A percentile compares a stretch with the other conserved stretches of the same genome.
phyloP scores from a whole-genome alignment of 139 green algal genomes.

The Micromonas pusilla region DNA sequence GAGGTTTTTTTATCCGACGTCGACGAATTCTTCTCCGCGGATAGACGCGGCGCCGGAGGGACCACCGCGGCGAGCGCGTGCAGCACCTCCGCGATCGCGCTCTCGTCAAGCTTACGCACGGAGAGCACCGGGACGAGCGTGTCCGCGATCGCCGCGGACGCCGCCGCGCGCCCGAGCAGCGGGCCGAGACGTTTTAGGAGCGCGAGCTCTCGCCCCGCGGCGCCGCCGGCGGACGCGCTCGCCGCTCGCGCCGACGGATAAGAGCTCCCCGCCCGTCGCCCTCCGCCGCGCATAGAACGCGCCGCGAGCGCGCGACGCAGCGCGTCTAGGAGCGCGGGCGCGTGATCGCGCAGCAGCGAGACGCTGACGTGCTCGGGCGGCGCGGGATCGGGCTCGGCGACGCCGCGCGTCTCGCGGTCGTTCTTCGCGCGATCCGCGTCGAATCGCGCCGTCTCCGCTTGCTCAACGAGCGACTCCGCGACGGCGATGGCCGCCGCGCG shows the following conservation, averaged over 20 bases:
- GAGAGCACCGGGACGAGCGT: background rate
- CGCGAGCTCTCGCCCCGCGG: background rate
- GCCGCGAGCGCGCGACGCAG: no score
- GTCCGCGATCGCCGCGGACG: background rate
- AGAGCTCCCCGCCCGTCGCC: no score
- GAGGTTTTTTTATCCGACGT: no score
- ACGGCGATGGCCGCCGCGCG: background rate
- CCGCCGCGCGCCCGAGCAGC: background rate
- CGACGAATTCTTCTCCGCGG: no score
- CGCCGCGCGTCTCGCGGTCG: no score
- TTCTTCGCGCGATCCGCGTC: background rate
- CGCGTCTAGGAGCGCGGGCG: no score
- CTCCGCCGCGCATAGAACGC: no score
- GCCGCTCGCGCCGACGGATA: background rate
- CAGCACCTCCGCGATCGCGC: background rate
- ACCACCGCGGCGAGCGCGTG: background rate
- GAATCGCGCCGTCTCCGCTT: background rate
- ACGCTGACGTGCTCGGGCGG: no score
- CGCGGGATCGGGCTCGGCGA: no score
- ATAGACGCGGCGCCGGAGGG: no score
- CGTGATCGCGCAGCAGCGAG: no score
- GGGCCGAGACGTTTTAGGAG: background rate
- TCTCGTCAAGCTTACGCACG: background rate
- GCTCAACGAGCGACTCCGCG: background rate
- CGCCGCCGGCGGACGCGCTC: background rate